phyloP scores from a whole-genome alignment of 2,329 filamentous ascomycete species.

The Sporothrix pseudoabietina region DNA sequence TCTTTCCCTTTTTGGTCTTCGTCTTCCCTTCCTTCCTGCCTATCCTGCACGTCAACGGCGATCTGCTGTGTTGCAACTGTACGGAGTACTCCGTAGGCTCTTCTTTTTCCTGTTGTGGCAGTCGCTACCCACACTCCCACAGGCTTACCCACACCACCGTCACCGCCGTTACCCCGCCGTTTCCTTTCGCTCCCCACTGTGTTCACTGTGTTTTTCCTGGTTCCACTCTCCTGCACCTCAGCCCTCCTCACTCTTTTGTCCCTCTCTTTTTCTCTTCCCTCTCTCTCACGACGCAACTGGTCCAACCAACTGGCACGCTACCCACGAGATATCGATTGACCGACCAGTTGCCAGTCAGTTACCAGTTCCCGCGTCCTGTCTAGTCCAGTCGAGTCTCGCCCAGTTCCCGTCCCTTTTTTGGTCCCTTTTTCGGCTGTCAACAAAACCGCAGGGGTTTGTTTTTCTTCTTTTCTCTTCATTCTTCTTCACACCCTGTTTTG shows the following conservation, averaged over 20 bases:
- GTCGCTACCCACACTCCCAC: background rate
- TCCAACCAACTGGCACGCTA: constrained; percentile 2
- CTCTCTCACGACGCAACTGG: background rate
- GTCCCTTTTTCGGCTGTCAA: background rate
- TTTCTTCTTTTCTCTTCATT: background rate
- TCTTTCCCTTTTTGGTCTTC: background rate
- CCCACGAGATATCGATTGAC: constrained; percentile 16
- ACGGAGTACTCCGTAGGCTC: no score
- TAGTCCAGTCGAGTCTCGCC: constrained; percentile 7
- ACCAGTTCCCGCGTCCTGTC: background rate
- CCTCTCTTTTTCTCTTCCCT: background rate
- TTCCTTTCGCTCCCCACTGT: constrained; percentile 24
- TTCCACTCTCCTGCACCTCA: constrained; percentile 11
- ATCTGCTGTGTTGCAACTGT: background rate
- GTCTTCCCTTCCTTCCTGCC: background rate
- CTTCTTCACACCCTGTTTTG: no score
- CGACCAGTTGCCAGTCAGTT: background rate
- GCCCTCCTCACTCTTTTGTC: background rate
- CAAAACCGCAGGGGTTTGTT: background rate
- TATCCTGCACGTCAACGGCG: constrained; percentile 17
- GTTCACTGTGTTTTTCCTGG: background rate
- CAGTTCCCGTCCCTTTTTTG: background rate
- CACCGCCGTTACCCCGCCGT: constrained; percentile 25
- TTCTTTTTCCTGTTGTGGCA: background rate
- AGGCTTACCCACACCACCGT: background rate